Conservation (phyloP, 148 eudicot genomes). For the Linanthus parryae region DNA sequence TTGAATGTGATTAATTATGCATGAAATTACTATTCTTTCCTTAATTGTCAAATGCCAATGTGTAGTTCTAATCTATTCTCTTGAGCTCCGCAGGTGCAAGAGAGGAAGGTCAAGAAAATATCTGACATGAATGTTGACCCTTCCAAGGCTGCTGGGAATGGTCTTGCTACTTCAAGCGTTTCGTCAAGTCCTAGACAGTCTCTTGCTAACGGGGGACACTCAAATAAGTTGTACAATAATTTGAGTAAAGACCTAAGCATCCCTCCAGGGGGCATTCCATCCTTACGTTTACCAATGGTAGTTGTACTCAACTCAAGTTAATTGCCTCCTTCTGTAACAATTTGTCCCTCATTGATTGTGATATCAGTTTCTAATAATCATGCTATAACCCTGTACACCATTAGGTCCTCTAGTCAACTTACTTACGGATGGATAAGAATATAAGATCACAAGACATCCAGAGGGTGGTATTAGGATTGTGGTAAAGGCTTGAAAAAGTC, state of each 20-base stretch:
- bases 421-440: too few relatives aligned
- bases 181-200: constrained; percentile 22
- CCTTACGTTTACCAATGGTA: constrained; percentile 74
- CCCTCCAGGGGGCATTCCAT: constrained; percentile 41
- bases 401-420: too few relatives aligned
- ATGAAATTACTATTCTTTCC: too few relatives aligned
- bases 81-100: constrained; percentile 52
- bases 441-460: too few relatives aligned
- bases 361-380: background rate
- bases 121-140: constrained; percentile 56
- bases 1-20: too few relatives aligned
- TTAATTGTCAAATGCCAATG: too few relatives aligned
- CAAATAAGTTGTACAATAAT: constrained; percentile 28
- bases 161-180: constrained; percentile 43
- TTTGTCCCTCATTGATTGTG: background rate
- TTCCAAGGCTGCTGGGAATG: constrained; percentile 45
- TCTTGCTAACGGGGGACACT: constrained; percentile 50
- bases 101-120: constrained; percentile 71
- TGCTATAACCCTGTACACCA: too few relatives aligned
- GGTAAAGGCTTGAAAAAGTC: background rate
- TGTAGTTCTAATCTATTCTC: constrained; percentile 8
- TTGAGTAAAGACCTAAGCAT: constrained; percentile 31
- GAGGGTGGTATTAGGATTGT: background rate
- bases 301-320: constrained; percentile 30
- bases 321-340: background rate